Base-by-base conservation (phyloP, 177 flowering plant species). In the Tripterygium wilfordii region DNA sequence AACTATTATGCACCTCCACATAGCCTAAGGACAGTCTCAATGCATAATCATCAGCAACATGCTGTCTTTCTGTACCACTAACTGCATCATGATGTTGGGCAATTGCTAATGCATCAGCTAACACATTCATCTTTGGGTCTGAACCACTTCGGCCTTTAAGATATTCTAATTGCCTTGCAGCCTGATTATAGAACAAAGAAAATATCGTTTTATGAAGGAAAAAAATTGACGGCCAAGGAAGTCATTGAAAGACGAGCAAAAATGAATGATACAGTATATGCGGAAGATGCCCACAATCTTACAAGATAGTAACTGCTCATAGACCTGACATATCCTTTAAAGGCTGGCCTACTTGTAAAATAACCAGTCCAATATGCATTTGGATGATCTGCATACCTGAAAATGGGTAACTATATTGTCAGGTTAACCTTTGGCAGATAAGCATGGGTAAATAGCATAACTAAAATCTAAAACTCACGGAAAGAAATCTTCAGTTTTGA, bases 71-170 rank as follows among this genome's bases (percentile, higher is more conserved):
- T 18, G 99, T 92, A 20, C 99, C 96, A 70, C 77, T 77, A 56
- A 92, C 95, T 41, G 91, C 99, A 81, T 92, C 99, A 68, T 92
- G 99, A 72, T 92, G 98, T 57, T 92, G 98, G 56, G 87, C 95
- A 54, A 92, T 68, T 48, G 90, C 94, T 62, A 92, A 56, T 56
- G 99, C 99, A 75, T 92, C 91, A 28, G 80, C 96, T 36, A 92
- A 54, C 29, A 64, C 48, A 66, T 82, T 83, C 12, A 85, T 80
- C 18, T 70, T 82, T 33, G 87, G 80, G 18, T 84, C 80, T 9
- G 68, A 61, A 47, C 46, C 58, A 46, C 29, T 73, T 61, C 79
- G 80, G 30, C 99, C 99, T 58, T 42, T 60, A 19, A 92, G 68
- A 57, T 65, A 77, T 53, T 92, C 99, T 40, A 92, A 58, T 62